Conservation (phyloP, 345 rosid genomes). For the Salix dunnii region DNA sequence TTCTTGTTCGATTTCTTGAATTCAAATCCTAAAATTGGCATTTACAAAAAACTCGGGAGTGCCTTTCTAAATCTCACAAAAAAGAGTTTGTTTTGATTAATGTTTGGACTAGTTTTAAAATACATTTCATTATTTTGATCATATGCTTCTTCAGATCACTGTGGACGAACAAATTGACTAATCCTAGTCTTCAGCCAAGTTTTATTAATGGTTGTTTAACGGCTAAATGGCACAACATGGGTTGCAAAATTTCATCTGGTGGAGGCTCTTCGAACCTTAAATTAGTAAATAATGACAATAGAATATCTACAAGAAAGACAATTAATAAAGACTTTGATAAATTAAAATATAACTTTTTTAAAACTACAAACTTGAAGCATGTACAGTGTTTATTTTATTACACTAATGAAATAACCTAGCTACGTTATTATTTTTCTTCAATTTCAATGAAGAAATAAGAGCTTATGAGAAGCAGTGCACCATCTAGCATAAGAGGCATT, state of each 20-base stretch:
- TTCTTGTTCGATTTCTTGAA: no score
- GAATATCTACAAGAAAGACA: no score
- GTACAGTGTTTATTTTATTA: background rate
- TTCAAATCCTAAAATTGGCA: no score
- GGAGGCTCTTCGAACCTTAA: background rate
- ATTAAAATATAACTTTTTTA: no score
- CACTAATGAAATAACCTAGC: background rate
- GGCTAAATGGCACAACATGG: background rate
- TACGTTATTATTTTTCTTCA: no score
- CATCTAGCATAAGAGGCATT: constrained; percentile 56
- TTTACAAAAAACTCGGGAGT: no score
- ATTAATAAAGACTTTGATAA: no score
- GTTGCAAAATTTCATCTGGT: background rate
- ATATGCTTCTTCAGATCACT: background rate
- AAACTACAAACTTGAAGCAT: background rate
- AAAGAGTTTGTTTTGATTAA: no score
- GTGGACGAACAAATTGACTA: background rate
- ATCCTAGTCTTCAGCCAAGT: background rate
- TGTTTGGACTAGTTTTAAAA: no score
- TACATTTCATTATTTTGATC: no score
- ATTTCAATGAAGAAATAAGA: constrained; percentile 29
- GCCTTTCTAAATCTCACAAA: no score
- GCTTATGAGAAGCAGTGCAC: constrained; percentile 69
- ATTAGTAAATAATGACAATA: no score
- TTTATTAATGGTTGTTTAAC: background rate